These are phyloP conservation scores for Chrysochromulina parva DNA, from an alignment of 78 protist genomes.

Conservation along the genomic window DNA sequence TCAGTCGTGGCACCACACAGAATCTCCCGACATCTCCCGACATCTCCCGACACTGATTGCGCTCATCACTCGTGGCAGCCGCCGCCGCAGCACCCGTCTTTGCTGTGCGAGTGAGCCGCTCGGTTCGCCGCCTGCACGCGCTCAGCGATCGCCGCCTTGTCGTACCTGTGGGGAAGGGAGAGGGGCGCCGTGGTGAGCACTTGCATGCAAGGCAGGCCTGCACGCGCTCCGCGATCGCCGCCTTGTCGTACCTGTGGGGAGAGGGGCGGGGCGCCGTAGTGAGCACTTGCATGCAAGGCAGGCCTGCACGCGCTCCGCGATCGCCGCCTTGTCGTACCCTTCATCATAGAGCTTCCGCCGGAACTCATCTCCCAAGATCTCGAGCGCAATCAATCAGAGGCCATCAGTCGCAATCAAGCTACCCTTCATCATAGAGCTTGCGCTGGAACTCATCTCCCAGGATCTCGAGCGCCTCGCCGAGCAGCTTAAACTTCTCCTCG, in stretches of 20 bases:
- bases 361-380: neutral
- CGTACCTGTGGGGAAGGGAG: too few relatives aligned
- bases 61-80: neutral
- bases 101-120: neutral
- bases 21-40: too few relatives aligned
- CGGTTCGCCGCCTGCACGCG: constrained; percentile 9
- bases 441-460: neutral
- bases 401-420: too few relatives aligned
- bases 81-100: constrained; percentile 9
- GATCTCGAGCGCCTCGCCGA: constrained; percentile 29
- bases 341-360: neutral
- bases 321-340: constrained; percentile 10
- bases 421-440: neutral
- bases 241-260: too few relatives aligned
- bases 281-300: too few relatives aligned
- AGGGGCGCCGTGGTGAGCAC: too few relatives aligned
- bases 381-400: too few relatives aligned
- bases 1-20: too few relatives aligned
- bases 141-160: neutral
- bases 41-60: too few relatives aligned
- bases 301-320: constrained; percentile 17
- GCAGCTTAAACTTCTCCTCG: neutral
- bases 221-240: too few relatives aligned
- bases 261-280: too few relatives aligned
- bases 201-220: too few relatives aligned